Percentiles rank a stretch among this genome's conserved stretches.
Evolutionary conservation across 2,329 filamentous ascomycete species (phyloP).

Genomic region (Ophiostoma sp.): DNA sequence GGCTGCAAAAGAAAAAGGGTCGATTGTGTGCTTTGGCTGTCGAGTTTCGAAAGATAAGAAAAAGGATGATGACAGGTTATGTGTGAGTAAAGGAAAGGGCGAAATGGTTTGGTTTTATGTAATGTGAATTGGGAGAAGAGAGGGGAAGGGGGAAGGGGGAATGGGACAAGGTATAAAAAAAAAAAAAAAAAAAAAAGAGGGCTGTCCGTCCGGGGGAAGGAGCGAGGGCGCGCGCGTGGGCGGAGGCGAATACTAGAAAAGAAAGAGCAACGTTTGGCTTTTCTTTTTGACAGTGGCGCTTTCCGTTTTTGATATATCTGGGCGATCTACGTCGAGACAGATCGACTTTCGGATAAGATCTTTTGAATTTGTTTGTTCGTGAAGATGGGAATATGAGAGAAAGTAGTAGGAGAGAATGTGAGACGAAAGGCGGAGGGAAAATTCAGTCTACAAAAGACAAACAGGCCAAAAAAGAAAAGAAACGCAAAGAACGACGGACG

Average conservation of each 20-base stretch:
- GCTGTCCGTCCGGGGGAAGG: conserved; percentile 12
- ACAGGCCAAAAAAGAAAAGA: not conserved
- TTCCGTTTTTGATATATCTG: conserved; percentile 1
- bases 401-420: not conserved
- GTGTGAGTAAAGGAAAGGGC: conserved; percentile 45
- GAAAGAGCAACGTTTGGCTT: conserved; percentile 6
- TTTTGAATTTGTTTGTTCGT: not conserved
- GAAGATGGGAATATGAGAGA: not conserved
- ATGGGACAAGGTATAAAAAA: not conserved
- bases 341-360: not conserved
- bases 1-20: conserved; percentile 5
- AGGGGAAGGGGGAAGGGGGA: conserved; percentile 31
- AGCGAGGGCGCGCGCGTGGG: not conserved
- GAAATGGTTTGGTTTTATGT: conserved; percentile 51
- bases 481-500: not conserved
- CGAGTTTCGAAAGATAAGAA: conserved; percentile 39
- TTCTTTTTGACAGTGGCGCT: not conserved
- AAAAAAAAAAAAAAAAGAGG: not conserved
- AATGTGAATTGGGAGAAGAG: conserved; percentile 44
- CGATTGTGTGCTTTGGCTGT: conserved; percentile 28
- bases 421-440: not conserved
- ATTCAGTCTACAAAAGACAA: not conserved
- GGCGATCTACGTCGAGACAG: not conserved
- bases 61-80: conserved; percentile 43
- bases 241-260: conserved; percentile 6